A percentile compares a stretch with the other conserved stretches of the same genome.
phyloP scores from a whole-genome alignment of 2,329 filamentous ascomycete genomes.

The Sporothrix curviconia region DNA sequence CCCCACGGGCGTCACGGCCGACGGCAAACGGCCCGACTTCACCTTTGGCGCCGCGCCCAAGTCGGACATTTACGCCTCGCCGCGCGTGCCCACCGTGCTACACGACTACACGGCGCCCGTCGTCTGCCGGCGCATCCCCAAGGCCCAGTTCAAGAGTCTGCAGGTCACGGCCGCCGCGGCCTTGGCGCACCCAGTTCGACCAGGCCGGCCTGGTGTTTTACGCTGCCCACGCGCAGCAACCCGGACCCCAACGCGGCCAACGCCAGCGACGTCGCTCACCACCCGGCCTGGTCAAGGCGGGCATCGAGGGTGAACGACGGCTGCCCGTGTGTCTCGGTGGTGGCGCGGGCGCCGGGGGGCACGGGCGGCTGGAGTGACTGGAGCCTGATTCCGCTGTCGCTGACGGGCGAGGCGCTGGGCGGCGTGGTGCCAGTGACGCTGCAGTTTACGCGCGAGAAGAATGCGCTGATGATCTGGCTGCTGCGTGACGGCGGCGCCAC shows the following conservation, averaged over 20 bases:
- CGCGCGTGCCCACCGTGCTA: conserved; percentile 1
- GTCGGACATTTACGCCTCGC: conserved; percentile 17
- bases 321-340: conserved; percentile 14
- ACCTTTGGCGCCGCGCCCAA: conserved; percentile 14
- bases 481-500: not conserved
- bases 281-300: conserved; percentile 20
- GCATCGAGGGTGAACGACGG: conserved; percentile 19
- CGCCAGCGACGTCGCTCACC: not conserved
- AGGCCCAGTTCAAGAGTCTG: conserved; percentile 9
- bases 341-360: conserved; percentile 1
- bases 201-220: conserved; percentile 17
- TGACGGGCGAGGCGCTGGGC: conserved; percentile 7
- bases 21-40: conserved; percentile 6
- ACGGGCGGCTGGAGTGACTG: conserved; percentile 17
- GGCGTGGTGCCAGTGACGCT: conserved; percentile 4
- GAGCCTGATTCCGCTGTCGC: conserved; percentile 18
- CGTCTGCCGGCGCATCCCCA: conserved; percentile 9
- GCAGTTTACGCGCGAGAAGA: conserved; percentile 13
- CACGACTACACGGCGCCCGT: conserved; percentile 15
- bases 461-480: conserved; percentile 16
- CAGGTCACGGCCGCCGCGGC: conserved; percentile 10
- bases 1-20: not conserved
- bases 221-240: conserved; percentile 11
- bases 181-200: conserved; percentile 17
- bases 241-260: conserved; percentile 4